Evolutionary conservation across 1,284 basidiomycete genomes (phyloP).

Genomic region (Cutaneotrichosporon sp.): DNA sequence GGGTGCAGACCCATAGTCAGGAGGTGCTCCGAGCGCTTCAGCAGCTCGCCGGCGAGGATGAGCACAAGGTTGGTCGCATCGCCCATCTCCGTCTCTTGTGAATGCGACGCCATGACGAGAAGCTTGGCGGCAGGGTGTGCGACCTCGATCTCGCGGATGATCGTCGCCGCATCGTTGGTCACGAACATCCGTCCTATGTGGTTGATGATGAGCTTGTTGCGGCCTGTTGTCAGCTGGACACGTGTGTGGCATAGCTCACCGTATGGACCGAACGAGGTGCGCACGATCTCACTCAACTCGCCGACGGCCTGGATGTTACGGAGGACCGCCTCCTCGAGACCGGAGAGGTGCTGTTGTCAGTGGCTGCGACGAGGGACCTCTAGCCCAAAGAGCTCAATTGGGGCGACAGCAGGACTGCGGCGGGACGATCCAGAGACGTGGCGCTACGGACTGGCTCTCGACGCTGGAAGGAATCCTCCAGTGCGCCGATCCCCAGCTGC

Average conservation of each 20-base stretch:
- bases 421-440: too few relatives aligned
- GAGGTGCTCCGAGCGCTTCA: slow-evolving; percentile 89
- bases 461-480: too few relatives aligned
- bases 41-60: slow-evolving; percentile 90
- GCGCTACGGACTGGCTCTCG: too few relatives aligned
- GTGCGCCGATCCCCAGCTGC: too few relatives aligned
- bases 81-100: slow-evolving; percentile 97
- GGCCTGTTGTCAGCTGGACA: slow-evolving; percentile 53
- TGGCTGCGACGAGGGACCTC: not conserved
- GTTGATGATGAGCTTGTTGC: slow-evolving; percentile 94
- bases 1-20: slow-evolving; percentile 96
- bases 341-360: slow-evolving; percentile 65
- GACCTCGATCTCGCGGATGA: slow-evolving; percentile 96
- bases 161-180: slow-evolving; percentile 97
- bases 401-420: too few relatives aligned
- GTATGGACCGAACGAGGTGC: slow-evolving; percentile 94
- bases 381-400: too few relatives aligned
- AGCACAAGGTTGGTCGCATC: slow-evolving; percentile 94
- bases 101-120: slow-evolving; percentile 94
- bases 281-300: slow-evolving; percentile 89
- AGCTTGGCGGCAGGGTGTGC: slow-evolving; percentile 97
- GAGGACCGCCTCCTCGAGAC: slow-evolving; percentile 86
- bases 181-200: slow-evolving; percentile 94
- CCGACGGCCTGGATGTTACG: slow-evolving; percentile 93
- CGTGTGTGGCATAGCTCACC: slow-evolving; percentile 55